Conservation (phyloP, 139 green algal genomes). For the Nannochloris sp. region DNA sequence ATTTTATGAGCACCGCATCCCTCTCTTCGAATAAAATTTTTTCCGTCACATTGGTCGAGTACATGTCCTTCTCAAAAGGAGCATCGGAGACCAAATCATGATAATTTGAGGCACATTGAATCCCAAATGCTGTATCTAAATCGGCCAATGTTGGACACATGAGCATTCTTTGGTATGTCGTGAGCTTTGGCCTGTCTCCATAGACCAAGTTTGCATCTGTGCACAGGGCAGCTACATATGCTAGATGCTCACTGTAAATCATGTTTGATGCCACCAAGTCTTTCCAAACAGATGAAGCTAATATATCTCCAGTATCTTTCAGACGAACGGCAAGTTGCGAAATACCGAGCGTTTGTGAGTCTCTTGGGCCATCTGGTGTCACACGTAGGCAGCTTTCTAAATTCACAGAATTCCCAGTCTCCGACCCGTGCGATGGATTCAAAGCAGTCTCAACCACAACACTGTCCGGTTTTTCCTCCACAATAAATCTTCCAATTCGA, state of each 20-base stretch:
- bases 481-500: constrained; percentile 33
- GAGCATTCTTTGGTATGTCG: constrained; percentile 47
- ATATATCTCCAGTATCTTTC: constrained; percentile 9
- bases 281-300: constrained; percentile 16
- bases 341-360: constrained; percentile 4
- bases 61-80: neutral
- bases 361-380: neutral
- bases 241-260: constrained; percentile 64
- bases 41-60: constrained; percentile 8
- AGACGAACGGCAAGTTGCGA: constrained; percentile 25
- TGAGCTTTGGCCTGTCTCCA: constrained; percentile 64
- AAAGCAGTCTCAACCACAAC: constrained; percentile 63
- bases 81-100: constrained; percentile 16
- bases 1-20: constrained; percentile 17
- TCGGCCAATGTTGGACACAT: constrained; percentile 13
- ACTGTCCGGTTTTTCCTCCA: constrained; percentile 25
- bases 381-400: constrained; percentile 19
- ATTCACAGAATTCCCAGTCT: constrained; percentile 20
- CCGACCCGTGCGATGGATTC: constrained; percentile 42
- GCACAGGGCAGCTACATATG: constrained; percentile 61
- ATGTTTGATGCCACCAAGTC: constrained; percentile 7
- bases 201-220: constrained; percentile 49
- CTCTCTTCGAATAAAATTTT: constrained; percentile 27
- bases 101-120: constrained; percentile 27
- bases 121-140: constrained; percentile 19